A percentile compares a stretch with the other conserved stretches of the same genome.
Evolutionary conservation across 208 protist species (phyloP).

Genomic region (Leishmania major): DNA sequence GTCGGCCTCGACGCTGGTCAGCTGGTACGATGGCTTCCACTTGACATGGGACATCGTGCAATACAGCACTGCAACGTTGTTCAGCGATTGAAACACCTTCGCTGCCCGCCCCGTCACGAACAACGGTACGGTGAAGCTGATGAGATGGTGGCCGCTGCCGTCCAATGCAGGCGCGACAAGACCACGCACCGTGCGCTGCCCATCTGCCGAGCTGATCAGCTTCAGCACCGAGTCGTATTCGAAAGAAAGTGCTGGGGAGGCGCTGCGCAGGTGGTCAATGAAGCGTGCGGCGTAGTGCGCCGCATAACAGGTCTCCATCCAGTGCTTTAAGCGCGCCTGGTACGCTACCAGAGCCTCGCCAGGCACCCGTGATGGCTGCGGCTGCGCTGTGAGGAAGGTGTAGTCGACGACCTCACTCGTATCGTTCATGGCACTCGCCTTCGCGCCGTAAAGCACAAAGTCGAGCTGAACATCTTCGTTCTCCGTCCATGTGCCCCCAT

Average conservation of each 20-base stretch:
- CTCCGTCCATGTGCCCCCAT: not conserved
- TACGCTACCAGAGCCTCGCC: constrained; percentile 28
- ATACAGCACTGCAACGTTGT: constrained; percentile 45
- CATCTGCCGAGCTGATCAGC: not conserved
- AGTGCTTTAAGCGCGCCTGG: constrained; percentile 28
- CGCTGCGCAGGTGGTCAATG: constrained; percentile 17
- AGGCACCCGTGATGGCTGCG: constrained; percentile 25
- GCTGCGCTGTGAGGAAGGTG: constrained; percentile 28
- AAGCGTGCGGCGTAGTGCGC: constrained; percentile 28
- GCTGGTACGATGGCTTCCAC: constrained; percentile 16
- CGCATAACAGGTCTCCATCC: constrained; percentile 46
- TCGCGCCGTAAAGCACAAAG: constrained; percentile 44
- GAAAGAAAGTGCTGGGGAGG: constrained; percentile 33
- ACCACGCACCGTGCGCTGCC: constrained; percentile 22
- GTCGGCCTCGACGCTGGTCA: constrained; percentile 31
- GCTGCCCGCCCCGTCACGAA: constrained; percentile 14
- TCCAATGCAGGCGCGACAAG: constrained; percentile 24
- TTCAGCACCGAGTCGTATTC: constrained; percentile 53
- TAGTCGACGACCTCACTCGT: constrained; percentile 39
- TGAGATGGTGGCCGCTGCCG: constrained; percentile 11
- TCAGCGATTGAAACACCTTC: constrained; percentile 20
- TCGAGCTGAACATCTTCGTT: constrained; percentile 36
- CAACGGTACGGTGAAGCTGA: constrained; percentile 44
- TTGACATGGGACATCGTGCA: constrained; percentile 32
- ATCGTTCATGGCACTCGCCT: constrained; percentile 5